phyloP scores from a whole-genome alignment of 306 rosid genomes.

The Bauhinia variegata region DNA sequence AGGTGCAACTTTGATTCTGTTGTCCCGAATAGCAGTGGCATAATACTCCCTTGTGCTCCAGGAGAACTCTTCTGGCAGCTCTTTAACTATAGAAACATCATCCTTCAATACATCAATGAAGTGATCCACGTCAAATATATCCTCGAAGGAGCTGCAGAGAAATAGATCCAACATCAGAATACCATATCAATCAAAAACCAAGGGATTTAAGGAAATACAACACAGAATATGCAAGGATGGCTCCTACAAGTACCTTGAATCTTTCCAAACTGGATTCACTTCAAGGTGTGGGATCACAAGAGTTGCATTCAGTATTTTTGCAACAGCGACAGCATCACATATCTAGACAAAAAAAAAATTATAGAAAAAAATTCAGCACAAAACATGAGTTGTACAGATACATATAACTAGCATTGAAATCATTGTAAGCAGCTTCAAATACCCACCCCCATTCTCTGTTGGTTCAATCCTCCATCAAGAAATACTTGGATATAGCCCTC shows the following conservation, averaged over 20 bases:
- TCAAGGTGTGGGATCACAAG: slow-evolving; percentile 95
- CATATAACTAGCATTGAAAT: slow-evolving; percentile 11
- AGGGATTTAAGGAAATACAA: slow-evolving; percentile 8
- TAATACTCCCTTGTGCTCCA: slow-evolving; percentile 97
- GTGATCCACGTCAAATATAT: slow-evolving; percentile 98
- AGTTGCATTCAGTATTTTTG: slow-evolving; percentile 91
- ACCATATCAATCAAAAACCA: slow-evolving; percentile 28
- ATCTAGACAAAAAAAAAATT: slow-evolving; percentile 53
- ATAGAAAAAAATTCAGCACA: slow-evolving; percentile 26
- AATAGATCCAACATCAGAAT: slow-evolving; percentile 34
- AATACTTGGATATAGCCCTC: slow-evolving; percentile 89
- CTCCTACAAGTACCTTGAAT: slow-evolving; percentile 66
- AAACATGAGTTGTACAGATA: slow-evolving; percentile 4
- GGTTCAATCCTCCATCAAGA: slow-evolving; percentile 99
- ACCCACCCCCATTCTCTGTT: slow-evolving; percentile 99
- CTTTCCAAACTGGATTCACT: slow-evolving; percentile 93
- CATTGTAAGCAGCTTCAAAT: slow-evolving; percentile 11
- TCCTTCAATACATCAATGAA: slow-evolving; percentile 84
- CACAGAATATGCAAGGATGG: slow-evolving; percentile 9
- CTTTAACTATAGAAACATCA: slow-evolving; percentile 80
- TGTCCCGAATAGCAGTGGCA: slow-evolving; percentile 70
- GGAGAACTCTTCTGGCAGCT: slow-evolving; percentile 78
- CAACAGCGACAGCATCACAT: slow-evolving; percentile 98
- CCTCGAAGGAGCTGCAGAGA: slow-evolving; percentile 79
- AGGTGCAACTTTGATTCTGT: slow-evolving; percentile 91